Conservation (phyloP, 352 stramenopile genomes). For the Sclerospora graminicola region DNA sequence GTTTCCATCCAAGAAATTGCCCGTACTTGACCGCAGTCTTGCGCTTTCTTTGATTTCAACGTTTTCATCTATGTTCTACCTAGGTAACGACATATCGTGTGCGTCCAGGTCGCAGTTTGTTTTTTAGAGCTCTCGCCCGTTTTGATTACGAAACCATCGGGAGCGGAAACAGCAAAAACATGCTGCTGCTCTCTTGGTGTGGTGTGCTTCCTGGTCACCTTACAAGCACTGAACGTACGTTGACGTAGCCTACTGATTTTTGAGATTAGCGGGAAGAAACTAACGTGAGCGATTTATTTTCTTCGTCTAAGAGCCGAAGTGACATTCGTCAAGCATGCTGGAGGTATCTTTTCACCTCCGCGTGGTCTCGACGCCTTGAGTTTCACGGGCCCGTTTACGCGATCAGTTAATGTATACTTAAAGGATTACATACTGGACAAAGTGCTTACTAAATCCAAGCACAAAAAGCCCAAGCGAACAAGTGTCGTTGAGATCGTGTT, state of each 20-base stretch:
- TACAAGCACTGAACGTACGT: constrained; percentile 70
- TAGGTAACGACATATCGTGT: constrained; percentile 67
- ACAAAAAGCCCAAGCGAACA: constrained; percentile 73
- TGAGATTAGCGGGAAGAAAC: no score
- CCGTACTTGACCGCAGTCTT: constrained; percentile 23
- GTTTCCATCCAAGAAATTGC: constrained; percentile 65
- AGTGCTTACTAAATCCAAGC: constrained; percentile 57
- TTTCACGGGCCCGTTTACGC: constrained; percentile 53
- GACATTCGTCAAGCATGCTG: constrained; percentile 71
- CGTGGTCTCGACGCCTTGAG: constrained; percentile 69
- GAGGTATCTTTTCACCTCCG: constrained; percentile 62
- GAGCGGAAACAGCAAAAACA: constrained; percentile 32
- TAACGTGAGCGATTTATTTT: no score
- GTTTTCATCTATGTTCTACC: not conserved
- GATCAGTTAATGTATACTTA: constrained; percentile 45
- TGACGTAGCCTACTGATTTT: no score
- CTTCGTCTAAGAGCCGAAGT: constrained; percentile 67
- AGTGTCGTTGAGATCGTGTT: constrained; percentile 71
- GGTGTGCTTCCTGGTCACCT: constrained; percentile 77
- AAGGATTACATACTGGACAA: constrained; percentile 62
- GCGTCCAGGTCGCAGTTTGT: constrained; percentile 56
- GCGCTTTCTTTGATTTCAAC: not conserved
- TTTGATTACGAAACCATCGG: constrained; percentile 64
- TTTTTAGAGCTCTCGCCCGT: constrained; percentile 59
- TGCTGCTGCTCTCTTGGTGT: constrained; percentile 71